Conservation (phyloP, 306 rosid species). For the Calophaca sinica region DNA sequence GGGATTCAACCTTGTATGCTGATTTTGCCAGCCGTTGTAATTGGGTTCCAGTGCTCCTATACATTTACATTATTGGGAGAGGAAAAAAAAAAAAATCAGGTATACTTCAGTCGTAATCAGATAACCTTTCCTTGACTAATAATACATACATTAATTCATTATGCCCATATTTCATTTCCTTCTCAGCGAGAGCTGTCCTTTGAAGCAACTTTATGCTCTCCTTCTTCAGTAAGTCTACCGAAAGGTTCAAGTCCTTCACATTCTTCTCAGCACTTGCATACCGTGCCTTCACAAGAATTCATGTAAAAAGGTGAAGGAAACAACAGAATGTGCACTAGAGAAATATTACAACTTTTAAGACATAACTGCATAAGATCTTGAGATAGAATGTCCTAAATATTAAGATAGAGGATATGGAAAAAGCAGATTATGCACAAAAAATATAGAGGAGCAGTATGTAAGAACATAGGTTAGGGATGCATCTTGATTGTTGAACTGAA, state of each 20-base stretch:
- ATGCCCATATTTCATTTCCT: conserved; percentile 81
- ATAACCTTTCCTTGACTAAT: conserved; percentile 24
- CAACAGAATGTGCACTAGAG: conserved; percentile 28
- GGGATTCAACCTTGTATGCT: conserved; percentile 67
- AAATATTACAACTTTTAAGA: conserved; percentile 25
- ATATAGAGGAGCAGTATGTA: conserved; percentile 7
- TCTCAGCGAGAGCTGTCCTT: conserved; percentile 85
- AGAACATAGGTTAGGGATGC: conserved; percentile 20
- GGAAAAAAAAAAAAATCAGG: conserved; percentile 34
- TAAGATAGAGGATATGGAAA: conserved; percentile 37
- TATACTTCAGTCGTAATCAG: conserved; percentile 34
- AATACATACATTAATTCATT: conserved; percentile 70
- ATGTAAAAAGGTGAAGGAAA: conserved; percentile 37
- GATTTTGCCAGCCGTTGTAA: conserved; percentile 74
- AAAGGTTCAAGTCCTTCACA: conserved; percentile 73
- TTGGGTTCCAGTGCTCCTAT: conserved; percentile 75
- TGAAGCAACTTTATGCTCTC: conserved; percentile 86
- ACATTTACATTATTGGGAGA: conserved; percentile 43
- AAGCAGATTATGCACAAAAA: conserved; percentile 28
- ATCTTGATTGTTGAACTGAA: conserved; percentile 36
- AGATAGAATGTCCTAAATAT: conserved; percentile 14
- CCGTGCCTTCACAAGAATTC: conserved; percentile 64
- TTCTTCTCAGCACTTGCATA: conserved; percentile 78
- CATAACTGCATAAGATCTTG: conserved; percentile 8
- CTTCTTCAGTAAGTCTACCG: conserved; percentile 79